Evolutionary conservation across 306 rosid genomes (phyloP).

Genomic region (Oxytropis ochrocephala): DNA sequence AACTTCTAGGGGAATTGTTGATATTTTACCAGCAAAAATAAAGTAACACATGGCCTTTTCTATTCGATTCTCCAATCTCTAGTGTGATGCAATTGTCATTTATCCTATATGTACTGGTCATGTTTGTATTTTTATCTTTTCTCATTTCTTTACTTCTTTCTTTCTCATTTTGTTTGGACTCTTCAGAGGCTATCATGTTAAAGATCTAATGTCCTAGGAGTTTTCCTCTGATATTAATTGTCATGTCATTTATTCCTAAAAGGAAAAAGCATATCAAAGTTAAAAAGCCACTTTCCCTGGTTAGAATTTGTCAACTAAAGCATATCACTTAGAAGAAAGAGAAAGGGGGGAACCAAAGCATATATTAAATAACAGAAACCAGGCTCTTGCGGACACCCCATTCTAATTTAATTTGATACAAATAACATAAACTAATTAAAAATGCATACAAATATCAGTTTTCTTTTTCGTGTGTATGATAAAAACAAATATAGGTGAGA

Average conservation of each 20-base stretch:
- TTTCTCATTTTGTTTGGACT: background rate
- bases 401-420: conserved; percentile 3
- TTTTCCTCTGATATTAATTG: background rate
- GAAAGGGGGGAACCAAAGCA: background rate
- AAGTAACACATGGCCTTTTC: background rate
- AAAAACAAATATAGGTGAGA: conserved; percentile 19
- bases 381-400: background rate
- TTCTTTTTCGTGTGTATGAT: background rate
- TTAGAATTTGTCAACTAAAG: background rate
- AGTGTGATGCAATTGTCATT: background rate
- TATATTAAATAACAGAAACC: background rate
- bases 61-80: conserved; percentile 2
- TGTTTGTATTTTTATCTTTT: background rate
- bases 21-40: background rate
- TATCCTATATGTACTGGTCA: background rate
- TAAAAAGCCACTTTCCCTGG: background rate
- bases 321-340: background rate
- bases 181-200: background rate
- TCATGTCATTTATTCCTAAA: background rate
- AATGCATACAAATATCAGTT: background rate
- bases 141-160: background rate
- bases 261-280: background rate
- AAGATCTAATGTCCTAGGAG: background rate
- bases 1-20: background rate
- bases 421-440: background rate